Evolutionary conservation across 179 eudicot species (phyloP).

Genomic region (Amaranthus tricolor): DNA sequence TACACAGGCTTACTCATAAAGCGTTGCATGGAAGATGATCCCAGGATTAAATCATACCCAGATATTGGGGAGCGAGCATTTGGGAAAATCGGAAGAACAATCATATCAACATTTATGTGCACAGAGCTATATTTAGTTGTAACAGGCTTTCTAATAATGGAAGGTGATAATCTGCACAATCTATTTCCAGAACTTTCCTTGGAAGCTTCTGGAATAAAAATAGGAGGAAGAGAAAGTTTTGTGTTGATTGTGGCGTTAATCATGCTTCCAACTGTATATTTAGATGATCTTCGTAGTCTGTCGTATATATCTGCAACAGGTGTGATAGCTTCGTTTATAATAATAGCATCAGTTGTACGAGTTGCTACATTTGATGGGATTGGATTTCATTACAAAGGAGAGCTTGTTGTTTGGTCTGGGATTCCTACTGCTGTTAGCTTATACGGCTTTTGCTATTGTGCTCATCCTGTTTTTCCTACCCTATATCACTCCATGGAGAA

Average conservation of each 20-base stretch:
- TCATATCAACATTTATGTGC: slow-evolving; percentile 57
- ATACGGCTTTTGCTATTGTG: slow-evolving; percentile 77
- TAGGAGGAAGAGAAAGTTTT: slow-evolving; percentile 60
- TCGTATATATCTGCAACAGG: slow-evolving; percentile 82
- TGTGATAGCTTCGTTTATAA: slow-evolving; percentile 65
- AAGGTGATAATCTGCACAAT: slow-evolving; percentile 71
- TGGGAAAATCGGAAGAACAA: slow-evolving; percentile 55
- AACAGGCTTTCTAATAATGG: slow-evolving; percentile 75
- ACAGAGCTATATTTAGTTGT: slow-evolving; percentile 73
- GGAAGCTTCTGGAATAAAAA: slow-evolving; percentile 34
- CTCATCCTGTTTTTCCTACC: slow-evolving; percentile 84
- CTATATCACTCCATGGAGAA: slow-evolving; percentile 71
- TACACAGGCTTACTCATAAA: slow-evolving; percentile 68
- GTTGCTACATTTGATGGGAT: slow-evolving; percentile 57
- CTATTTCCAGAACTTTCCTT: slow-evolving; percentile 42
- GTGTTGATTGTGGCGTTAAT: slow-evolving; percentile 53
- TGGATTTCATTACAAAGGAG: slow-evolving; percentile 66
- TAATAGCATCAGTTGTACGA: slow-evolving; percentile 59
- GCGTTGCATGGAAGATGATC: slow-evolving; percentile 69
- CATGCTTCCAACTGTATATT: slow-evolving; percentile 64
- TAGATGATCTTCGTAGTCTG: slow-evolving; percentile 55
- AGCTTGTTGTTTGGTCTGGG: slow-evolving; percentile 49
- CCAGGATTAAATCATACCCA: slow-evolving; percentile 52
- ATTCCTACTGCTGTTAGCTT: slow-evolving; percentile 67
- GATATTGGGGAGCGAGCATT: slow-evolving; percentile 80